phyloP scores from a whole-genome alignment of 305 asterid genomes.

The Plantago lanceolata region DNA sequence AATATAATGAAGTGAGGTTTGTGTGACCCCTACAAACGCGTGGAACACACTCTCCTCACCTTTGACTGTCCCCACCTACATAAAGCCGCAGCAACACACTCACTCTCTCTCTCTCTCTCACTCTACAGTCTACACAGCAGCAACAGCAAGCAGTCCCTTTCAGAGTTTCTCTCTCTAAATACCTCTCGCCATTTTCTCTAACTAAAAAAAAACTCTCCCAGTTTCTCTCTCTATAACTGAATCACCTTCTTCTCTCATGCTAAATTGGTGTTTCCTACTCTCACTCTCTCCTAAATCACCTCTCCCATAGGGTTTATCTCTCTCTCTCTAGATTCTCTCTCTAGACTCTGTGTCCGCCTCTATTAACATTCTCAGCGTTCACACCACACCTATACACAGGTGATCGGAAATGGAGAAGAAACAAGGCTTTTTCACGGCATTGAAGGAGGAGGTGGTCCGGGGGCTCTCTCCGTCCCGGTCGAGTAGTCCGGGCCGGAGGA shows the following conservation, averaged over 20 bases:
- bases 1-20: not conserved
- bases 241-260: conserved; percentile 18
- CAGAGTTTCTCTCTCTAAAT: conserved; percentile 25
- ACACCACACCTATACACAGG: not conserved
- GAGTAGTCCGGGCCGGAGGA: conserved; percentile 51
- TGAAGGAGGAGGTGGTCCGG: conserved; percentile 65
- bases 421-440: conserved; percentile 69
- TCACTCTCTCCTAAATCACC: not conserved
- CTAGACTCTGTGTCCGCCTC: not conserved
- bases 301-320: too few relatives aligned
- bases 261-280: conserved; percentile 15
- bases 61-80: conserved; percentile 3
- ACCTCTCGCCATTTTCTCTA: conserved; percentile 26
- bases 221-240: conserved; percentile 25
- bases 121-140: not conserved
- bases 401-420: conserved; percentile 53
- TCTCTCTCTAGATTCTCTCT: too few relatives aligned
- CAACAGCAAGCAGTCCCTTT: conserved; percentile 20
- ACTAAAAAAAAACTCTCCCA: conserved; percentile 12
- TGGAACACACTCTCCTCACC: conserved; percentile 16
- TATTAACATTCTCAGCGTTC: not conserved
- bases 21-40: conserved; percentile 15
- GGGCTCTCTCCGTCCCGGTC: conserved; percentile 72
- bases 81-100: conserved; percentile 9
- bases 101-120: conserved; percentile 15